phyloP scores from a whole-genome alignment of 2,329 filamentous ascomycete species.

The Sordariomycetes sp. region DNA sequence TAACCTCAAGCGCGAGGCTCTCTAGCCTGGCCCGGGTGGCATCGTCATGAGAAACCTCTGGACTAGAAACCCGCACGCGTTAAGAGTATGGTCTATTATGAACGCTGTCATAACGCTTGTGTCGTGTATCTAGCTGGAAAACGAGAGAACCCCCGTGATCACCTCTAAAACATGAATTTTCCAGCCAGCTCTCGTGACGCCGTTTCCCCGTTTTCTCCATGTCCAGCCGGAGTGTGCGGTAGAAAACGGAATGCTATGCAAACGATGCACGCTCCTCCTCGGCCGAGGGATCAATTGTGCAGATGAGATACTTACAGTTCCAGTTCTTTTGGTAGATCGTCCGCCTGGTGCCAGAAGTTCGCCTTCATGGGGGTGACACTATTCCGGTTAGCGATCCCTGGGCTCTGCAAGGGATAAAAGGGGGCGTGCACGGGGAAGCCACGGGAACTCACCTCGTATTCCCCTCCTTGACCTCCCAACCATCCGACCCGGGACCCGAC shows the following conservation, averaged over 20 bases:
- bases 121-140: neutral
- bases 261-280: neutral
- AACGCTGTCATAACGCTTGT: neutral
- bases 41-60: neutral
- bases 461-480: conserved; percentile 83
- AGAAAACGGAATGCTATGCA: conserved; percentile 7
- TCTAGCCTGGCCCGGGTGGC: neutral
- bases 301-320: conserved; percentile 63
- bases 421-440: neutral
- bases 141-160: neutral
- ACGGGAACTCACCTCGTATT: conserved; percentile 60
- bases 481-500: conserved; percentile 73
- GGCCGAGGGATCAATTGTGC: neutral
- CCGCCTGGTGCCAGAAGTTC: conserved; percentile 74
- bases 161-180: neutral
- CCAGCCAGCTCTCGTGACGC: neutral
- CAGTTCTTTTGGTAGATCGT: conserved; percentile 59
- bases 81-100: conserved; percentile 24
- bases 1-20: neutral
- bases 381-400: conserved; percentile 3
- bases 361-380: conserved; percentile 86
- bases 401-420: neutral
- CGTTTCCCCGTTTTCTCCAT: neutral
- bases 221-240: neutral
- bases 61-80: conserved; percentile 7